A percentile compares a stretch with the other conserved stretches of the same genome.
Conservation (phyloP, 2,329 filamentous ascomycete species). For the Chrysosporium queenslandicum region DNA sequence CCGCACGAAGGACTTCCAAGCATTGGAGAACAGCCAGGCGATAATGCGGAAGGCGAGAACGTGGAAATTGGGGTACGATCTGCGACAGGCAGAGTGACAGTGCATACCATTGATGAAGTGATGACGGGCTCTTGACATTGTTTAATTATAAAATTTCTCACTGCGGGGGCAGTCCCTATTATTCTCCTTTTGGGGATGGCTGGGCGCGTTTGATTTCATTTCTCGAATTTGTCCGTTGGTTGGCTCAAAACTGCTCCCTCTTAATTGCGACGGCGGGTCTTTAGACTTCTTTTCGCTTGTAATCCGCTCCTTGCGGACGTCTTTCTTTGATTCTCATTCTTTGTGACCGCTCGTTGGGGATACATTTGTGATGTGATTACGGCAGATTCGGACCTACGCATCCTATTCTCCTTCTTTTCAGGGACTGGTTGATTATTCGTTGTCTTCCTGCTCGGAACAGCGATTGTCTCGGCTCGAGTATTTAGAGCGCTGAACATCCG, state of each 20-base stretch:
- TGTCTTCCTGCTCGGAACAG: background rate
- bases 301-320: too few species aligned
- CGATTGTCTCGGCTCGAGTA: background rate
- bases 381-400: background rate
- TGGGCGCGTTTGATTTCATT: background rate
- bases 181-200: background rate
- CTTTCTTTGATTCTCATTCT: too few species aligned
- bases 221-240: background rate
- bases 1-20: constrained; percentile 25
- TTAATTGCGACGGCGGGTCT: background rate
- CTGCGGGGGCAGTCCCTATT: background rate
- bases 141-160: background rate
- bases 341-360: background rate
- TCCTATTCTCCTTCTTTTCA: background rate
- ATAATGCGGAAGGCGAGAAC: constrained; percentile 4
- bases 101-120: constrained; percentile 11
- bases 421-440: background rate
- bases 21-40: constrained; percentile 21
- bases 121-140: constrained; percentile 10
- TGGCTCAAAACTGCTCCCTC: background rate
- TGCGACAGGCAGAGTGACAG: background rate
- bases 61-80: background rate
- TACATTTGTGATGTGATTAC: background rate
- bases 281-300: background rate
- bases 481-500: constrained; percentile 2